phyloP scores from a whole-genome alignment of 2,329 filamentous ascomycete species.

The Pestalotiopsis sp. region DNA sequence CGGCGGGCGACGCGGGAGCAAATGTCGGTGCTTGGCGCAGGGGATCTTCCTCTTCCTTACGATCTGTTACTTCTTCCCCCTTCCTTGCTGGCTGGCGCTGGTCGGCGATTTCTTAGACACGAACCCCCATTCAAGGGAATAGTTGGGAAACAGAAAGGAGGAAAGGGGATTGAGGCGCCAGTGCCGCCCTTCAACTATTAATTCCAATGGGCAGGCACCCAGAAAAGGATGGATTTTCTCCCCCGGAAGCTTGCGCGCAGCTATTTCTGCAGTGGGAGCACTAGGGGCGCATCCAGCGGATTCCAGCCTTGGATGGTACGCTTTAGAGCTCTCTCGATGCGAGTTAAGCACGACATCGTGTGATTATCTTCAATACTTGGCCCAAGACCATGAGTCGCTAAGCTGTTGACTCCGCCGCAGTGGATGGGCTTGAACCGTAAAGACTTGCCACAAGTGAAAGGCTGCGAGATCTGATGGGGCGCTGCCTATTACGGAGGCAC shows the following conservation, averaged over 20 bases:
- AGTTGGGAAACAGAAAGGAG: neutral
- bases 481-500: neutral
- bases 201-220: neutral
- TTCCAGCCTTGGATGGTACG: neutral
- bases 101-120: neutral
- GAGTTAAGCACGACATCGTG: conserved; percentile 4
- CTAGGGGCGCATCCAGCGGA: neutral
- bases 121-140: neutral
- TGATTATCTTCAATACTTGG: conserved; percentile 1
- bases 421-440: neutral
- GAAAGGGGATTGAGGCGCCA: neutral
- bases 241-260: neutral
- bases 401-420: neutral
- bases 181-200: neutral
- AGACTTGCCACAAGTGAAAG: neutral
- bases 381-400: neutral
- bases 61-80: neutral
- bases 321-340: neutral
- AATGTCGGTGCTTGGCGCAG: neutral
- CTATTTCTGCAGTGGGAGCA: neutral
- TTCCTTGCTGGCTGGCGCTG: neutral
- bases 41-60: neutral
- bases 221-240: neutral
- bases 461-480: neutral
- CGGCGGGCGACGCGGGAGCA: neutral